Evolutionary conservation across 2,329 filamentous ascomycete genomes (phyloP).

Genomic region (Beauveria sp.): DNA sequence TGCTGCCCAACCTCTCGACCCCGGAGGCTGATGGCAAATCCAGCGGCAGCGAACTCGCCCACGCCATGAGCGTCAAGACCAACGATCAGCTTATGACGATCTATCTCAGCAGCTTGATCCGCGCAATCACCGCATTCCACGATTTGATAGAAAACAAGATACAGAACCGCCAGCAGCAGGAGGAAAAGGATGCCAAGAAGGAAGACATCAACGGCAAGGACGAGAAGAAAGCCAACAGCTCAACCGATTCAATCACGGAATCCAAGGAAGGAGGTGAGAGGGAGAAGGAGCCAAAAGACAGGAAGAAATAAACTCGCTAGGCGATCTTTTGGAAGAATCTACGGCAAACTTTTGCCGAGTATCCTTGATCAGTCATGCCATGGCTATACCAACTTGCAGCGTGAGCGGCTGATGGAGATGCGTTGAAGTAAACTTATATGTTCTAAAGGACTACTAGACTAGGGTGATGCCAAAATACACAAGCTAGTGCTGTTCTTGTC

Average conservation of each 20-base stretch:
- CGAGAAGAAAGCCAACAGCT: slow-evolving; percentile 46
- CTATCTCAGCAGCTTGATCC: slow-evolving; percentile 92
- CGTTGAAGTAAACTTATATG: slow-evolving; percentile 6
- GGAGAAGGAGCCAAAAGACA: slow-evolving; percentile 48
- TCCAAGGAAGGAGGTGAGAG: slow-evolving; percentile 44
- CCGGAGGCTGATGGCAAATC: slow-evolving; percentile 59
- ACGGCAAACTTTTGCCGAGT: background rate
- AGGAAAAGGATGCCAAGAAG: slow-evolving; percentile 87
- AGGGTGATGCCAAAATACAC: background rate
- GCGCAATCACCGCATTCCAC: slow-evolving; percentile 97
- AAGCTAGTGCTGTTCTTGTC: background rate
- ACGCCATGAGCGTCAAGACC: slow-evolving; percentile 97
- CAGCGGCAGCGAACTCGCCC: slow-evolving; percentile 76
- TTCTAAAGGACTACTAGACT: background rate
- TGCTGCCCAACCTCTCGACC: slow-evolving; percentile 89
- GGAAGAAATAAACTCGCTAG: slow-evolving; percentile 31
- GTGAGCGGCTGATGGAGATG: background rate
- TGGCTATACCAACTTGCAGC: background rate
- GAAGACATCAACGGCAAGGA: slow-evolving; percentile 55
- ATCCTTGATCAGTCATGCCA: background rate
- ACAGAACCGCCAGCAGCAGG: slow-evolving; percentile 93
- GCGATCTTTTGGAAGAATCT: background rate
- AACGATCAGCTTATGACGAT: slow-evolving; percentile 99
- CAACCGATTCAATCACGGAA: slow-evolving; percentile 32
- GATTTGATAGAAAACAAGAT: slow-evolving; percentile 99